phyloP scores from a whole-genome alignment of 2,329 filamentous ascomycete species.

The Aspergillus pseudoglaucus region DNA sequence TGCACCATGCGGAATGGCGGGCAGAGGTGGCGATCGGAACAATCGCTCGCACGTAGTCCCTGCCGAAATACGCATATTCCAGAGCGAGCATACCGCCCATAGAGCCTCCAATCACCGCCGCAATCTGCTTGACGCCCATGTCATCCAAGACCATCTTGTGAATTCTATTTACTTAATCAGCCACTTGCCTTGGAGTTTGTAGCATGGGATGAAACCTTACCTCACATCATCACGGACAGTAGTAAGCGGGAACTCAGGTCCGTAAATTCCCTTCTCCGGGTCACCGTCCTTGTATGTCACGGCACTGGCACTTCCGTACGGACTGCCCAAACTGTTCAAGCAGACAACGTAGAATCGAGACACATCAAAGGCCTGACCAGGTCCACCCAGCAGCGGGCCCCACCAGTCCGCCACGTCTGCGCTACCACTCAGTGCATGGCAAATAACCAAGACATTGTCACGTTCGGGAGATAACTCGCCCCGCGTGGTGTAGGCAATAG shows the following conservation, averaged over 20 bases:
- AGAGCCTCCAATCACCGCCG: constrained; percentile 50
- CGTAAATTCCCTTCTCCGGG: constrained; percentile 67
- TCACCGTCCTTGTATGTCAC: constrained; percentile 79
- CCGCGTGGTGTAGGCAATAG: constrained; percentile 58
- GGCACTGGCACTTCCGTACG: constrained; percentile 50
- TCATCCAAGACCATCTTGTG: constrained; percentile 51
- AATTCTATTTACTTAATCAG: constrained; percentile 31
- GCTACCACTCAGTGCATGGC: constrained; percentile 49
- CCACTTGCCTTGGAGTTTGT: too few species aligned
- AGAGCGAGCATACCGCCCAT: constrained; percentile 55
- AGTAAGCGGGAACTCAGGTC: constrained; percentile 91
- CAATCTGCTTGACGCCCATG: constrained; percentile 48
- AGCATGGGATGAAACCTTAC: constrained; percentile 44
- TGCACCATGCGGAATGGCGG: constrained; percentile 53
- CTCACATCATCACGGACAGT: constrained; percentile 94
- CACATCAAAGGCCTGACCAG: constrained; percentile 49
- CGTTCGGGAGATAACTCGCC: constrained; percentile 50
- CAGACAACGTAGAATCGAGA: constrained; percentile 50
- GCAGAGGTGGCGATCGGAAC: constrained; percentile 52
- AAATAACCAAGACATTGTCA: constrained; percentile 61
- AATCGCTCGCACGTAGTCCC: constrained; percentile 48
- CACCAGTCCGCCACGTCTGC: constrained; percentile 53
- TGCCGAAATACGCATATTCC: constrained; percentile 66
- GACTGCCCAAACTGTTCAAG: constrained; percentile 49
- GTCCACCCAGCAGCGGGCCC: constrained; percentile 48